Conservation (phyloP, 2,329 filamentous ascomycete species). For the Xylariaceae sp. region DNA sequence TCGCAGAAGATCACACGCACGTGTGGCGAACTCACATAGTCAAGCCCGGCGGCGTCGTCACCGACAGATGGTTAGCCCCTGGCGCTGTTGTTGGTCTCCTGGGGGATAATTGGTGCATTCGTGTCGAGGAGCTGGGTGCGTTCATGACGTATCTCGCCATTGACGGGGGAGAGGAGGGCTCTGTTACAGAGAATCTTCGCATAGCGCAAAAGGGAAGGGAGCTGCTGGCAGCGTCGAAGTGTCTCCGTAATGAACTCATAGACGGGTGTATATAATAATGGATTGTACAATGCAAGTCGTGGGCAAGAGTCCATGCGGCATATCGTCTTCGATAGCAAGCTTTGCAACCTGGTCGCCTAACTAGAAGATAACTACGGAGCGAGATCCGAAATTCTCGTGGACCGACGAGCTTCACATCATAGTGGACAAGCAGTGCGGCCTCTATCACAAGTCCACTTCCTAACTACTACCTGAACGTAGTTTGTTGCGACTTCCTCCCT, state of each 20-base stretch:
- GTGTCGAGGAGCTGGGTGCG: conserved; percentile 18
- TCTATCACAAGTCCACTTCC: too few relatives aligned
- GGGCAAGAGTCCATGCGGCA: too few relatives aligned
- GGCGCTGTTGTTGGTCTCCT: conserved; percentile 8
- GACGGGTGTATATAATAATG: too few relatives aligned
- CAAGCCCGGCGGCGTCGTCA: conserved; percentile 15
- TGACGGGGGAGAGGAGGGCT: conserved; percentile 14
- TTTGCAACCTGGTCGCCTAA: too few relatives aligned
- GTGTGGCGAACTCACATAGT: conserved; percentile 16
- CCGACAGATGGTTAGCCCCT: conserved; percentile 4
- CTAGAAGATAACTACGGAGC: too few relatives aligned
- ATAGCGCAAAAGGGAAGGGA: conserved; percentile 20
- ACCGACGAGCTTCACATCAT: too few relatives aligned
- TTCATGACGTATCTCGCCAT: conserved; percentile 20
- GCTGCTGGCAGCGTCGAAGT: conserved; percentile 8
- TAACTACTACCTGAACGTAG: too few relatives aligned
- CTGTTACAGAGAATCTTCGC: conserved; percentile 15
- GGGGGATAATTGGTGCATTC: conserved; percentile 18
- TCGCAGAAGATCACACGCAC: conserved; percentile 11
- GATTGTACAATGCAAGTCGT: too few relatives aligned
- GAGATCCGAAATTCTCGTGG: too few relatives aligned
- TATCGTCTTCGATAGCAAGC: too few relatives aligned
- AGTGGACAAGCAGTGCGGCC: too few relatives aligned
- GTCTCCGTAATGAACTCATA: background rate
- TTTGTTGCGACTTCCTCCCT: too few relatives aligned